Base-by-base conservation (phyloP, 306 rosid genomes). In the Glycine tomentella region DNA sequence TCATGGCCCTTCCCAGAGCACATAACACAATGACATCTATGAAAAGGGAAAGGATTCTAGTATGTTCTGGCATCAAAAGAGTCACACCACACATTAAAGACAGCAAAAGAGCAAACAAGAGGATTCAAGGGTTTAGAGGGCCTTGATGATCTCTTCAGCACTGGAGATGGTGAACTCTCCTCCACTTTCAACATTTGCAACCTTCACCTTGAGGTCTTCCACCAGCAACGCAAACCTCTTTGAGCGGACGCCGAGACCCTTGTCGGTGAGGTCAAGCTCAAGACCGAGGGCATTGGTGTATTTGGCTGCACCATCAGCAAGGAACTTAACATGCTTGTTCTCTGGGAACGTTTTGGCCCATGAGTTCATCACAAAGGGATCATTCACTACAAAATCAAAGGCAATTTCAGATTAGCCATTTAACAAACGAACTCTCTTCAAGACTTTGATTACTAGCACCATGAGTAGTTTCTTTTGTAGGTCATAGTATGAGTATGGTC, bases 91-190 rank as follows among this genome's bases (percentile, higher is more conserved):
- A 46, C 62, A 83, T 3, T 25, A 14, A 3, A 20, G 66, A 40
- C 50, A 8, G 46, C 3, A 5, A 11, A 11, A 38, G 31, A 25
- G 31, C 31, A 25, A 25, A 25, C 2, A 25, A 25, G 31, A 25
- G n/a, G 7, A 16, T 49, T 49, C n/a, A 72, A 53, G 13, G 25
- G 46, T 71, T 95, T 83, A 93, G 33, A 90, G 99, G 72, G 96
- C 97, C 87, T 90, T 91, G 85, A 95, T 88, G 87, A 95, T 91
- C 10, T 95, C 97, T 6, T 95, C 99, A 11, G 97, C 97, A 71
- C 99, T 76, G 17, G 99, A 93, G 86, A 95, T 50, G 0, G 97
- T 88, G 84, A 88, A 95, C 57, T 91, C 99, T 77, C 99, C 99
- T 9, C 85, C 97, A 33, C 66, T 31, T 76, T 95, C 99, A 64